Evolutionary conservation across 2,329 filamentous ascomycete species (phyloP).

Genomic region (Aspergillus eucalypticola): DNA sequence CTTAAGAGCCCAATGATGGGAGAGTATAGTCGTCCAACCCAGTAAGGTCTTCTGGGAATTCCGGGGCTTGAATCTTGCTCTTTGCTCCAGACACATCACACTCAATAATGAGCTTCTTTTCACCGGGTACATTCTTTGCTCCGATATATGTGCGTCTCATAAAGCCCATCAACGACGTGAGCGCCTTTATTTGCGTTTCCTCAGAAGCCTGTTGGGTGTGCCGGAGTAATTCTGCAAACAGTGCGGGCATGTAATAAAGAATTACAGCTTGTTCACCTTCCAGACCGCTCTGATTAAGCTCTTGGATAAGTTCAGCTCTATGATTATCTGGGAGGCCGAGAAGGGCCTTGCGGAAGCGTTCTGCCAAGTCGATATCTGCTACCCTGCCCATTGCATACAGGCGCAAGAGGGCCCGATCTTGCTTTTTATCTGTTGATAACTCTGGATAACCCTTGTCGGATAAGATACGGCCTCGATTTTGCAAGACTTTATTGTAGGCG

Average conservation of each 20-base stretch:
- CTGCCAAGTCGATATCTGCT: slow-evolving; percentile 1
- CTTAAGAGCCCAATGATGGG: not conserved
- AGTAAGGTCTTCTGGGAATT: not conserved
- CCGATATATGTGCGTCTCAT: slow-evolving; percentile 6
- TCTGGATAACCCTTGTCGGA: not conserved
- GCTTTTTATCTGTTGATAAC: not conserved
- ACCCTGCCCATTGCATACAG: slow-evolving; percentile 10
- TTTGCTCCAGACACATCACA: slow-evolving; percentile 6
- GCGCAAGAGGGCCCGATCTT: slow-evolving; percentile 8
- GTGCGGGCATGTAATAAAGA: slow-evolving; percentile 12
- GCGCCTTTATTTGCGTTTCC: not conserved
- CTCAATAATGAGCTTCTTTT: not conserved
- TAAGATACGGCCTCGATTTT: slow-evolving; percentile 2
- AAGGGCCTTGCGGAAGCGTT: slow-evolving; percentile 5
- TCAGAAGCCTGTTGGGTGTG: not conserved
- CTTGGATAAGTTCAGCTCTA: not conserved
- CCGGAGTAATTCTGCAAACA: slow-evolving; percentile 5
- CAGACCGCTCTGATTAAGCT: not conserved
- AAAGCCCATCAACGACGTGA: slow-evolving; percentile 5
- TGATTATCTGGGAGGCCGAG: not conserved
- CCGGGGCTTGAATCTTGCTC: not conserved
- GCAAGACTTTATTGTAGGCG: slow-evolving; percentile 4
- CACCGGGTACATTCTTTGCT: not conserved
- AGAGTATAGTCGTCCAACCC: not conserved
- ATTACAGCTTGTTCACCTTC: slow-evolving; percentile 4